Evolutionary conservation across 192 early-diverging fungal genomes (phyloP).

Genomic region (Spinellus fusiger): DNA sequence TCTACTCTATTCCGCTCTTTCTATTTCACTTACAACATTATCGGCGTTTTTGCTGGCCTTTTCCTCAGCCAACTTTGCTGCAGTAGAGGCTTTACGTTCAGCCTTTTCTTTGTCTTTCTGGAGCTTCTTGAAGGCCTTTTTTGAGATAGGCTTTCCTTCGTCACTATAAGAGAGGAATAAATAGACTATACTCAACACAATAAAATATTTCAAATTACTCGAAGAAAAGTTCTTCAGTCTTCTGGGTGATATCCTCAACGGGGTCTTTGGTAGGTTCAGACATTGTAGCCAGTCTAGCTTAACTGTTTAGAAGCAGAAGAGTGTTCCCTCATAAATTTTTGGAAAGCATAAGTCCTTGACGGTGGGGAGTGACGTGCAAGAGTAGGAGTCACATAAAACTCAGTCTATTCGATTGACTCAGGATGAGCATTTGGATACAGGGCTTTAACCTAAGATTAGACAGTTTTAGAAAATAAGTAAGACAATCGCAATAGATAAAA

Average conservation of each 20-base stretch:
- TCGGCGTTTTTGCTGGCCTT: conserved; percentile 60
- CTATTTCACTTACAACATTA: conserved; percentile 29
- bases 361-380: no score
- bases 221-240: conserved; percentile 46
- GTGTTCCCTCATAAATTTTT: no score
- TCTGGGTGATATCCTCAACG: conserved; percentile 35
- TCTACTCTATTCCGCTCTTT: background rate
- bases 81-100: conserved; percentile 55
- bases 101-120: conserved; percentile 89
- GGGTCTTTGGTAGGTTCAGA: conserved; percentile 17
- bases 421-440: no score
- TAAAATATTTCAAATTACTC: conserved; percentile 20
- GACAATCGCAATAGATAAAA: no score
- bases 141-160: conserved; percentile 87
- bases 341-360: no score
- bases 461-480: no score
- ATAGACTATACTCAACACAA: background rate
- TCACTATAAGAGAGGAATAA: conserved; percentile 33
- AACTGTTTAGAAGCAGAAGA: no score
- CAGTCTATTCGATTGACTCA: no score
- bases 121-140: conserved; percentile 90
- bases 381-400: no score
- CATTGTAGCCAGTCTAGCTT: no score
- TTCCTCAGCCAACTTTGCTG: conserved; percentile 63
- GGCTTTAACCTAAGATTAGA: no score